Conservation (phyloP, 2,329 filamentous ascomycete species). For the Lasiodiplodia theobromae region DNA sequence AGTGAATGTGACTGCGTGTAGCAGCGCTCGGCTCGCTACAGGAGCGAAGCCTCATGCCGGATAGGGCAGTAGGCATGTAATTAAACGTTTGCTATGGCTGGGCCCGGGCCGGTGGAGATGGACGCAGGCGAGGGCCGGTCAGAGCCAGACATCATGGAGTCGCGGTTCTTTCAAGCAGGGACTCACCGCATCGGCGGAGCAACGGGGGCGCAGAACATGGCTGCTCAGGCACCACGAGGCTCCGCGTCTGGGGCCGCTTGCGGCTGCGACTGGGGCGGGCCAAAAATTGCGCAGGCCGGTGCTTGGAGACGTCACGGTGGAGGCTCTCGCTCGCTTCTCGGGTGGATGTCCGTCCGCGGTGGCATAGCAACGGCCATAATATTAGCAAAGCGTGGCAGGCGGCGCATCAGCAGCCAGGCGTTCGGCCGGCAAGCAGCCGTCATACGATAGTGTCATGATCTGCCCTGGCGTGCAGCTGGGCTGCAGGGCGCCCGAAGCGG, state of each 20-base stretch:
- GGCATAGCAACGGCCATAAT: conserved; percentile 22
- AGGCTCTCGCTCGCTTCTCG: conserved; percentile 17
- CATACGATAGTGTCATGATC: conserved; percentile 29
- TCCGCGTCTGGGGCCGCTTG: not conserved
- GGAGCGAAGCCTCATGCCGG: not conserved
- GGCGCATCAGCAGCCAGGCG: conserved; percentile 16
- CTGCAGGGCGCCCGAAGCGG: conserved; percentile 21
- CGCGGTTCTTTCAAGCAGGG: conserved; percentile 3
- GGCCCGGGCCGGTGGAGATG: conserved; percentile 13
- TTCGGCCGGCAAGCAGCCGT: conserved; percentile 20
- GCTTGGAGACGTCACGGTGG: conserved; percentile 21
- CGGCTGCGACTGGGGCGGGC: conserved; percentile 3
- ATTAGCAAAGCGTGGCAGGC: conserved; percentile 18
- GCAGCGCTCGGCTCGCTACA: conserved; percentile 19
- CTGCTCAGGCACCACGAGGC: not conserved
- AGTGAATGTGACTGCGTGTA: conserved; percentile 24
- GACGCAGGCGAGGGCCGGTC: not conserved
- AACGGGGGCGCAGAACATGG: not conserved
- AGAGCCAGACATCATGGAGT: not conserved
- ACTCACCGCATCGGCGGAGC: conserved; percentile 21
- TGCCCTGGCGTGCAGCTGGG: conserved; percentile 24
- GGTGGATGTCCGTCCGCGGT: conserved; percentile 12
- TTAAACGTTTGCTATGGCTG: conserved; percentile 10
- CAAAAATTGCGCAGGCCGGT: conserved; percentile 23
- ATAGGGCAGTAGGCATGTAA: conserved; percentile 10